Conservation (phyloP, 2,329 filamentous ascomycete species). For the Didymella glomerata region DNA sequence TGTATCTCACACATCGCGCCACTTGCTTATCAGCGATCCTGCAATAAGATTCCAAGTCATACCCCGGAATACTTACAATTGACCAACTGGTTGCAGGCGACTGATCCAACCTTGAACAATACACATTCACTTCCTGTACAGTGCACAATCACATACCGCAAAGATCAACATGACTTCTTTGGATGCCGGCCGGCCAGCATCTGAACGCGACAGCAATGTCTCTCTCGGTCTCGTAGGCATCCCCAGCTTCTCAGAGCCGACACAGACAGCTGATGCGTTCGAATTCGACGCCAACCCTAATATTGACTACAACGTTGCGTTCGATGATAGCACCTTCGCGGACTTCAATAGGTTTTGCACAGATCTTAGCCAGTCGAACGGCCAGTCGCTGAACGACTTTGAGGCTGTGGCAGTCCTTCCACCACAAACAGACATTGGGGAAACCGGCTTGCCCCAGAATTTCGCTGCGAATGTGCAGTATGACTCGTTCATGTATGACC, state of each 20-base stretch:
- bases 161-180: slow-evolving; percentile 3
- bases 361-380: not conserved
- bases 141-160: not conserved
- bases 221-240: slow-evolving; percentile 15
- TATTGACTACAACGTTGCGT: not conserved
- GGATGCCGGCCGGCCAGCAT: slow-evolving; percentile 1
- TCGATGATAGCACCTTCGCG: slow-evolving; percentile 4
- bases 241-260: slow-evolving; percentile 5
- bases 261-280: slow-evolving; percentile 5
- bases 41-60: not conserved
- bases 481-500: not conserved
- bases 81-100: not conserved
- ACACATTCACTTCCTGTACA: not conserved
- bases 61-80: not conserved
- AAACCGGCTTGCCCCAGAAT: not conserved
- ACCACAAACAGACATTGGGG: not conserved
- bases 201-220: slow-evolving; percentile 7
- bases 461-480: not conserved
- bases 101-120: not conserved
- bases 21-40: not conserved
- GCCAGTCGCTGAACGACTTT: slow-evolving; percentile 1
- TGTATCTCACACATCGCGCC: slow-evolving; percentile 17
- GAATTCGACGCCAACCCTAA: slow-evolving; percentile 5
- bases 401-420: not conserved
- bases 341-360: not conserved